Conservation (phyloP, 805 yeast genomes). For the Candida insectalens region DNA sequence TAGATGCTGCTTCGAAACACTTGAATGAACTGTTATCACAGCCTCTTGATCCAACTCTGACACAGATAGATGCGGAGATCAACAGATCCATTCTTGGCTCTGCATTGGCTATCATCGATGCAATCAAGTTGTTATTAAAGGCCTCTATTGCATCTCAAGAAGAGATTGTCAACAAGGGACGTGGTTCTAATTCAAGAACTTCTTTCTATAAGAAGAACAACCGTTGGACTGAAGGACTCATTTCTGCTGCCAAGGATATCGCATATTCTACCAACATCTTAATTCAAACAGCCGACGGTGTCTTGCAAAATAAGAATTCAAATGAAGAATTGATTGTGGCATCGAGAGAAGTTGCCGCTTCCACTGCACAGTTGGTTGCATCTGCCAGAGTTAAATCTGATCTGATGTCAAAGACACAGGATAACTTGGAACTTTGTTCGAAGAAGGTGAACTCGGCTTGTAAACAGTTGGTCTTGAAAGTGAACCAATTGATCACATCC, state of each 20-base stretch:
- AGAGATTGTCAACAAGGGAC: constrained; percentile 60
- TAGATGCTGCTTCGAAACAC: constrained; percentile 54
- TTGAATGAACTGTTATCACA: constrained; percentile 41
- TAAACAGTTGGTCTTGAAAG: constrained; percentile 58
- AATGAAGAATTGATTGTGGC: constrained; percentile 85
- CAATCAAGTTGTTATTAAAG: constrained; percentile 59
- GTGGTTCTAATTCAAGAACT: constrained; percentile 54
- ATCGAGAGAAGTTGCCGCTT: constrained; percentile 84
- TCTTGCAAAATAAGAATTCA: constrained; percentile 45
- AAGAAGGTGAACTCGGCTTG: constrained; percentile 70
- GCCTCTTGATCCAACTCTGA: constrained; percentile 39
- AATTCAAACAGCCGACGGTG: constrained; percentile 82
- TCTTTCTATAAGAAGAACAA: constrained; percentile 80
- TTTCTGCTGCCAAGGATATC: constrained; percentile 82
- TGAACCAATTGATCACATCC: constrained; percentile 20
- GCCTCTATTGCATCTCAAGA: constrained; percentile 75
- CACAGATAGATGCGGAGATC: constrained; percentile 53
- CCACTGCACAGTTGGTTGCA: constrained; percentile 87
- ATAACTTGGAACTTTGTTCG: constrained; percentile 58
- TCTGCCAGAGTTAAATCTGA: constrained; percentile 83
- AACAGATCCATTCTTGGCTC: constrained; percentile 71
- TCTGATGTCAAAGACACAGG: constrained; percentile 68
- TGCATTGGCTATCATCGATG: constrained; percentile 71
- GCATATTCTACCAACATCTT: constrained; percentile 76
- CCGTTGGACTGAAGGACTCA: constrained; percentile 89